Base-by-base conservation (phyloP, 345 rosid genomes). In the Hirschfeldia incana region DNA sequence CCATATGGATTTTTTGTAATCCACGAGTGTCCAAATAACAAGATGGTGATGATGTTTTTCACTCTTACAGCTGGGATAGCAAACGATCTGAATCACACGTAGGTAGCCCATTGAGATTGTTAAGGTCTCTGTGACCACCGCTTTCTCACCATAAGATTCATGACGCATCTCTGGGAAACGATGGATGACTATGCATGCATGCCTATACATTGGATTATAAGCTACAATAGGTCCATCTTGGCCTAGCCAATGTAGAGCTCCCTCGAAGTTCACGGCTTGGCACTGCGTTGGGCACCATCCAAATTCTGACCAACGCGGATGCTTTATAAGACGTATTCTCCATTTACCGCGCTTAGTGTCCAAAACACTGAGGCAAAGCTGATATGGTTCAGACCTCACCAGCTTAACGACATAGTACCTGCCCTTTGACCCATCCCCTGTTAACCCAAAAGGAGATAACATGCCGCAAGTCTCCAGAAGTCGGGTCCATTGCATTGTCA, bases 71-170 rank as follows among this genome's bases (percentile, higher is more conserved):
- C n/a, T n/a, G n/a, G 65, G 64, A 15, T n/a, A 64, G 67, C 26
- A n/a, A 29, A 57, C 65, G 51, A 70, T 30, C 46, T 70, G 74
- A 70, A 70, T 21, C 16, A 70, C n/a, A 32, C 21, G 74, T 55
- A 70, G 51, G 34, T 58, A 49, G 46, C 53, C 65, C 46, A 16
- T 70, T 15, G 74, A 70, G 64, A 55, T 16, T 2, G 51, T 70
- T 34, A 70, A 57, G 11, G 30, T 53, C 65, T 70, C 74, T 9
- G 65, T 32, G 59, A 70, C 65, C 4, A 57, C 30, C 0, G 65
- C 74, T 7, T 11, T 0, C 6, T 6, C 15, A 55, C 49, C 74
- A 13, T 49, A 69, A 26, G 72, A 49, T 13, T 59, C 61, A 44
- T 28, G 65, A n/a, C 17, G 3, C 64, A 70, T 70, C 64, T 53